These are phyloP conservation scores for Penicillium cosmopolitanum DNA, from an alignment of 495 filamentous ascomycete species.

Conservation along the genomic window DNA sequence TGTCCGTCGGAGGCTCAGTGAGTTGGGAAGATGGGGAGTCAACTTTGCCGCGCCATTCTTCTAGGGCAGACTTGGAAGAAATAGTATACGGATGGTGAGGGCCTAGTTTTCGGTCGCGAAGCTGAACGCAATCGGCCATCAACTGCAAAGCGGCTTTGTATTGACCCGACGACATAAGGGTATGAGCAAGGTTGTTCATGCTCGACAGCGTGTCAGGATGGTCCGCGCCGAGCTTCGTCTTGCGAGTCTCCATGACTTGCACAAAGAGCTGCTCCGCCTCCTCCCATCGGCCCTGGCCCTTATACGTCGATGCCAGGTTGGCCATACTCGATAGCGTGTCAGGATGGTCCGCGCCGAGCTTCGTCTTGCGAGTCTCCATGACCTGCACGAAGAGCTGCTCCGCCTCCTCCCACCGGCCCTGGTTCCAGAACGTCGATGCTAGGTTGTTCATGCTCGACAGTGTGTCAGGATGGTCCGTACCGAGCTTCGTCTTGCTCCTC, in stretches of 20 bases:
- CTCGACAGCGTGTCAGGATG: neutral
- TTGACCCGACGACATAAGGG: neutral
- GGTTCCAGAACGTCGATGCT: neutral
- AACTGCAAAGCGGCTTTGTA: neutral
- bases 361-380: neutral
- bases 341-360: too few relatives aligned
- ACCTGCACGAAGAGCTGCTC: neutral
- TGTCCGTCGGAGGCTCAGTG: too few relatives aligned
- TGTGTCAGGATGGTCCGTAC: slow-evolving; percentile 1
- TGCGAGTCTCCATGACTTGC: neutral
- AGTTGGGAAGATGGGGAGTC: neutral
- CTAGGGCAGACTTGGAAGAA: neutral
- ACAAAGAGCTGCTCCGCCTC: too few relatives aligned
- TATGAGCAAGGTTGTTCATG: neutral
- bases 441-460: neutral
- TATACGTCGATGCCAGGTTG: too few relatives aligned
- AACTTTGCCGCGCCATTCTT: neutral
- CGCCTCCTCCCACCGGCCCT: slow-evolving; percentile 3
- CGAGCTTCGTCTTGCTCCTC: neutral
- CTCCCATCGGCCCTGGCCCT: too few relatives aligned
- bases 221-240: neutral
- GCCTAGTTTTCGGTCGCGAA: neutral
- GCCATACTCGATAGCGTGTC: too few relatives aligned
- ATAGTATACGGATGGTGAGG: neutral
- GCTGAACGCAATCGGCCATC: neutral